Conservation (phyloP, 2,329 filamentous ascomycete species). For the Alternaria rosae region DNA sequence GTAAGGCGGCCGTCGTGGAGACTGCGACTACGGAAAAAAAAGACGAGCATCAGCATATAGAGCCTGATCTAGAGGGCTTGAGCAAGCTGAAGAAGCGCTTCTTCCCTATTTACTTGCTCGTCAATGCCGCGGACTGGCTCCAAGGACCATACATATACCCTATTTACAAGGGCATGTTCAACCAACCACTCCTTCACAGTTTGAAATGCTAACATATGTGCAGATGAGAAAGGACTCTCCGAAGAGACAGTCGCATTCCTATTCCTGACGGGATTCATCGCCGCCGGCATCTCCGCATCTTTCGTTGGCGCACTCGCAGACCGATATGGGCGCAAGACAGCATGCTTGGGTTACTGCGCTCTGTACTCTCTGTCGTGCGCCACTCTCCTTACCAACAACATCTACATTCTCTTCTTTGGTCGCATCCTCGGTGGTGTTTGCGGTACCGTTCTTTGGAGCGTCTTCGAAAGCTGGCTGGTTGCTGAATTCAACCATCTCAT, state of each 20-base stretch:
- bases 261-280: constrained; percentile 56
- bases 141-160: constrained; percentile 62
- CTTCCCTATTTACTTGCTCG: constrained; percentile 55
- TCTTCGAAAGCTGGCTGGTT: constrained; percentile 69
- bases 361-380: constrained; percentile 63
- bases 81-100: constrained; percentile 52
- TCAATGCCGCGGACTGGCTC: constrained; percentile 57
- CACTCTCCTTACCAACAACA: constrained; percentile 58
- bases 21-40: constrained; percentile 25
- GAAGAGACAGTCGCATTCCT: constrained; percentile 55
- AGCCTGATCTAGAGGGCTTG: constrained; percentile 38
- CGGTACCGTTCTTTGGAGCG: constrained; percentile 65
- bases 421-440: constrained; percentile 63
- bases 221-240: constrained; percentile 56
- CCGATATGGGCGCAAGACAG: constrained; percentile 59
- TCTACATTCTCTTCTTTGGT: constrained; percentile 60
- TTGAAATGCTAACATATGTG: constrained; percentile 7
- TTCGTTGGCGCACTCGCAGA: constrained; percentile 60
- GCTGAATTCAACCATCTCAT: constrained; percentile 62
- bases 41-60: constrained; percentile 32
- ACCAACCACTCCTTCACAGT: background rate
- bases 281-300: constrained; percentile 58
- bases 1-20: constrained; percentile 14
- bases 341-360: constrained; percentile 64
- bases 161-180: constrained; percentile 55